Conservation (phyloP, 768 basidiomycete species). For the Termitomyces sp. region DNA sequence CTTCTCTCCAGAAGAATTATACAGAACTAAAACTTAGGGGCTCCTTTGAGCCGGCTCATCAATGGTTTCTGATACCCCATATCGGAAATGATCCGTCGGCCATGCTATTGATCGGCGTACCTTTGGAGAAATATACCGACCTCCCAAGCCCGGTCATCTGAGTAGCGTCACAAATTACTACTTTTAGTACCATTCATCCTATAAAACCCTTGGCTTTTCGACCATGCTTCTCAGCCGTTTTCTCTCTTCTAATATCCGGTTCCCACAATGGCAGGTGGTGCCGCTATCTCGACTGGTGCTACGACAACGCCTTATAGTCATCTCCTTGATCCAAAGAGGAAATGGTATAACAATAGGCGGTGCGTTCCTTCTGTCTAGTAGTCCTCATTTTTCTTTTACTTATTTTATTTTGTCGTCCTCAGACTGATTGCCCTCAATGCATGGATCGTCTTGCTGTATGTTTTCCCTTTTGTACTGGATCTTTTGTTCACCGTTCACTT, state of each 20-base stretch:
- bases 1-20: no score
- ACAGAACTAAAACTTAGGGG: background rate
- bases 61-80: background rate
- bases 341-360: constrained; percentile 77
- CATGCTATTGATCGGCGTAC: constrained; percentile 24
- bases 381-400: background rate
- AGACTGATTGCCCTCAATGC: constrained; percentile 59
- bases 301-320: constrained; percentile 31
- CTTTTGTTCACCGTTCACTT: background rate
- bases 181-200: constrained; percentile 1
- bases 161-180: background rate
- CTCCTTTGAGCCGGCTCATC: background rate
- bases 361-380: constrained; percentile 14
- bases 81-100: constrained; percentile 6
- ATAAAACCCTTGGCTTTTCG: constrained; percentile 26
- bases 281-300: constrained; percentile 28
- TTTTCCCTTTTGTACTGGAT: background rate
- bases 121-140: constrained; percentile 32
- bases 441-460: constrained; percentile 66
- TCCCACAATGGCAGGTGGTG: constrained; percentile 51
- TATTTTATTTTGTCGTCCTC: background rate
- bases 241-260: constrained; percentile 18
- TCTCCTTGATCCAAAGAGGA: constrained; percentile 58
- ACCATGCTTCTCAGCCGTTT: constrained; percentile 24
- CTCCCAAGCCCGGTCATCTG: constrained; percentile 24